These are phyloP conservation scores for Ophiostoma ips DNA, from an alignment of 2,329 filamentous ascomycete species.

Conservation along the genomic window DNA sequence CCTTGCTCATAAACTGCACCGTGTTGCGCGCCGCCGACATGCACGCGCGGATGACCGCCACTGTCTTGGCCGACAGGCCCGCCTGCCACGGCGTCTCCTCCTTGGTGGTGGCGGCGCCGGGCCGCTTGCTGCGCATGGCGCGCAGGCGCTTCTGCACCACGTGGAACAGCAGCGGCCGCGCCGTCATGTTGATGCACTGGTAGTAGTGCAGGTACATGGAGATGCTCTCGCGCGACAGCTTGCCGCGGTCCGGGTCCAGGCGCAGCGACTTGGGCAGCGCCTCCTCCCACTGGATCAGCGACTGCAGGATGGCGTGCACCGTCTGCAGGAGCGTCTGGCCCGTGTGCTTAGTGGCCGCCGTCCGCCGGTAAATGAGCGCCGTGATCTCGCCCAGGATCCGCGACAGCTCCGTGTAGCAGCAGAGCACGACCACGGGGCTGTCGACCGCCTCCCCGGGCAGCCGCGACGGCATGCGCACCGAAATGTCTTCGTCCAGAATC, in stretches of 20 bases:
- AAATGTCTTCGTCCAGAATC: constrained; percentile 40
- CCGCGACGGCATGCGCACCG: constrained; percentile 24
- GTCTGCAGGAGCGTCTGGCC: constrained; percentile 30
- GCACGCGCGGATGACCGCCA: constrained; percentile 38
- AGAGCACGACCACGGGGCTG: constrained; percentile 33
- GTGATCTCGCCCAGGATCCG: constrained; percentile 35
- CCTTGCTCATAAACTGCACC: constrained; percentile 33
- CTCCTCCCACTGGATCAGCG: constrained; percentile 35
- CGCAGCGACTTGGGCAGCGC: constrained; percentile 32
- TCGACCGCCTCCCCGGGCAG: constrained; percentile 26
- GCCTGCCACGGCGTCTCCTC: constrained; percentile 29
- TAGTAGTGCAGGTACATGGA: constrained; percentile 41
- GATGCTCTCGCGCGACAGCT: constrained; percentile 18
- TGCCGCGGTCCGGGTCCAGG: constrained; percentile 30
- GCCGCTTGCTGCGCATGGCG: constrained; percentile 17
- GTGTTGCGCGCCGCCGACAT: constrained; percentile 35
- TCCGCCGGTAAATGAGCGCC: constrained; percentile 33
- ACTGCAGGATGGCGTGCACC: constrained; percentile 34
- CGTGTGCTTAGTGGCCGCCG: constrained; percentile 12
- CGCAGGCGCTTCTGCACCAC: constrained; percentile 35
- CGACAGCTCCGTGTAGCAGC: constrained; percentile 38
- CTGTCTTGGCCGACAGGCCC: constrained; percentile 32
- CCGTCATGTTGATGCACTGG: constrained; percentile 44
- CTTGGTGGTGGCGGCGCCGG: no score
- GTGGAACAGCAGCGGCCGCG: constrained; percentile 37